Evolutionary conservation across 331 rosid species (phyloP).

Genomic region (Malus hybrid): DNA sequence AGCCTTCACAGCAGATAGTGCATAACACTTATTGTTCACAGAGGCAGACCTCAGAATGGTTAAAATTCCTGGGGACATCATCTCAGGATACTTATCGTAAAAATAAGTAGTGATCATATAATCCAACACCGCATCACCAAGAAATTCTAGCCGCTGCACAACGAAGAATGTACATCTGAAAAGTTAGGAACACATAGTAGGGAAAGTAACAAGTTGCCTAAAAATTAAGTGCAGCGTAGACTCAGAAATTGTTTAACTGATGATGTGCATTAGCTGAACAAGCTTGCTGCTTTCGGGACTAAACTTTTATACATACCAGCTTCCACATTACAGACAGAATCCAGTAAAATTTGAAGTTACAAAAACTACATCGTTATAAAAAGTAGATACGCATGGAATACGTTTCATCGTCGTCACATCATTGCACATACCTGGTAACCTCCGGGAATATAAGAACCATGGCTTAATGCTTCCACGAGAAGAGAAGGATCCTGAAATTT

Average conservation of each 20-base stretch:
- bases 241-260: too few relatives aligned
- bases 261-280: not conserved
- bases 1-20: conserved; percentile 52
- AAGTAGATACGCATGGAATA: too few relatives aligned
- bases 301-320: not conserved
- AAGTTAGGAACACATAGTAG: not conserved
- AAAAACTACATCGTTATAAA: too few relatives aligned
- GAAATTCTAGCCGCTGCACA: conserved; percentile 75
- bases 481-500: conserved; percentile 49
- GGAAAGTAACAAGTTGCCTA: not conserved
- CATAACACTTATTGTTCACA: conserved; percentile 77
- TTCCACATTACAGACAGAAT: not conserved
- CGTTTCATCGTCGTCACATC: too few relatives aligned
- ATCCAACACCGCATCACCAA: conserved; percentile 78
- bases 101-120: conserved; percentile 54
- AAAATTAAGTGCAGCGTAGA: not conserved
- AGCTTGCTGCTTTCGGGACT: not conserved
- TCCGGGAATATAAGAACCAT: conserved; percentile 79
- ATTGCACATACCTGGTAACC: conserved; percentile 64
- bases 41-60: conserved; percentile 85
- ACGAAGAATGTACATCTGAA: conserved; percentile 2
- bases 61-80: conserved; percentile 55
- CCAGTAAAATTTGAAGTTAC: not conserved
- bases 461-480: conserved; percentile 76
- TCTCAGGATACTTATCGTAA: conserved; percentile 49